phyloP scores from a whole-genome alignment of 306 rosid genomes.

The Prinsepia uniflora region DNA sequence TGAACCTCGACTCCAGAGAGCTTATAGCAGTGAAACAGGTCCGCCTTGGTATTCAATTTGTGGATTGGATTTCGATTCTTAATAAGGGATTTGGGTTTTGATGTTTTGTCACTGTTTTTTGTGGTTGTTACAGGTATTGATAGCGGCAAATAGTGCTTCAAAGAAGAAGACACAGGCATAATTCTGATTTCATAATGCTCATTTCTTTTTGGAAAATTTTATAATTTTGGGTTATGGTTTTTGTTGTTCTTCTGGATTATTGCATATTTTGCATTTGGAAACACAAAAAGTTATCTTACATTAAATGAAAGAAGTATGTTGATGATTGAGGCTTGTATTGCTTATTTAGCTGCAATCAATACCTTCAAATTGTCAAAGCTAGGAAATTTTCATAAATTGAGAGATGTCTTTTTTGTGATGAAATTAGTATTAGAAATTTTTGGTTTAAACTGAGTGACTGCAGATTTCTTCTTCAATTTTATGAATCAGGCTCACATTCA shows the following conservation, averaged over 20 bases:
- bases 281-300: background rate
- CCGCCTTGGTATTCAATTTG: background rate
- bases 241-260: background rate
- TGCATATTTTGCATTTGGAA: background rate
- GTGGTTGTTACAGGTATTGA: slow-evolving; percentile 56
- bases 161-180: slow-evolving; percentile 74
- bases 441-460: slow-evolving; percentile 20
- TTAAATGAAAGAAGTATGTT: background rate
- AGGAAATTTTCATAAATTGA: background rate
- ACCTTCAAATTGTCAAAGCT: background rate
- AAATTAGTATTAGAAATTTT: slow-evolving; percentile 1
- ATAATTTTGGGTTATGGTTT: background rate
- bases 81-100: slow-evolving; percentile 1
- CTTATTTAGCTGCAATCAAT: background rate
- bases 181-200: background rate
- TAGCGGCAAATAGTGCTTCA: slow-evolving; percentile 64
- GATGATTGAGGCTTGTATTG: background rate
- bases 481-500: slow-evolving; percentile 64
- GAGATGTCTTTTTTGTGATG: background rate
- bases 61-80: background rate
- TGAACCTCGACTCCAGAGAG: slow-evolving; percentile 95
- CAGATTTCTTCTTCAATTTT: slow-evolving; percentile 3
- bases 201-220: background rate
- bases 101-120: background rate
- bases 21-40: slow-evolving; percentile 90